Base-by-base conservation (phyloP, 768 basidiomycete species). In the Fistulinella prunicolor region DNA sequence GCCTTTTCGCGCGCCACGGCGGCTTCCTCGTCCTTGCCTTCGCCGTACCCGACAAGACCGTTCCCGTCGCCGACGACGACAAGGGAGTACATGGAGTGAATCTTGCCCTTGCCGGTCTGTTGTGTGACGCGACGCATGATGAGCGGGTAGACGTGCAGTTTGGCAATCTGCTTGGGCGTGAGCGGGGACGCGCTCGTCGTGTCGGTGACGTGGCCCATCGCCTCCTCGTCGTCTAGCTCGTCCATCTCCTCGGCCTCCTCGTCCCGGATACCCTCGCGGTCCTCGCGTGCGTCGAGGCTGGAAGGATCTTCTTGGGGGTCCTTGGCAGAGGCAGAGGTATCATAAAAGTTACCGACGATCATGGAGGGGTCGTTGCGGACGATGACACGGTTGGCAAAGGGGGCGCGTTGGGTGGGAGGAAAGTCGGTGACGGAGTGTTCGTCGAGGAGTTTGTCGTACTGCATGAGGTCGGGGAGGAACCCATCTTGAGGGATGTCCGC, bases 31-130 rank as follows among this genome's bases (percentile, higher is more conserved):
- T 86, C 82, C 66, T 92, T 94, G 47, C 83, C 91, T 61, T 89
- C 80, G 4, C 92, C 92, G 30, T 83, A 75, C 4, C 92, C 92
- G 0, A 95, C 82, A 22, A 94, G 73, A 0, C 92, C 93, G 29
- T 86, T 73, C 3, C 89, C 89, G 62, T 94, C 82, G 3, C 92
- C 92, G 28, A 89, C 81, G 50, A 94, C 80, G 54, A 83, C 78
- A 54, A 89, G 76, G 32, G 73, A 70, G 44, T 80, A 80, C 43
- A 76, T 66, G 16, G 82, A 77, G 22, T 78, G 74, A 51, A 88
- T 86, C 62, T 92, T 95, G 13, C 96, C 96, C 70, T 97, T 98
- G 47, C 87, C 85, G 0, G 94, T 97, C 77, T 97, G 94, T 52
- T 91, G 86, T 4, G 81, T 82, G 57, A 94, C 85, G 35, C 82